Conservation (phyloP, 106 monocot genomes). For the Triglochin maritima region DNA sequence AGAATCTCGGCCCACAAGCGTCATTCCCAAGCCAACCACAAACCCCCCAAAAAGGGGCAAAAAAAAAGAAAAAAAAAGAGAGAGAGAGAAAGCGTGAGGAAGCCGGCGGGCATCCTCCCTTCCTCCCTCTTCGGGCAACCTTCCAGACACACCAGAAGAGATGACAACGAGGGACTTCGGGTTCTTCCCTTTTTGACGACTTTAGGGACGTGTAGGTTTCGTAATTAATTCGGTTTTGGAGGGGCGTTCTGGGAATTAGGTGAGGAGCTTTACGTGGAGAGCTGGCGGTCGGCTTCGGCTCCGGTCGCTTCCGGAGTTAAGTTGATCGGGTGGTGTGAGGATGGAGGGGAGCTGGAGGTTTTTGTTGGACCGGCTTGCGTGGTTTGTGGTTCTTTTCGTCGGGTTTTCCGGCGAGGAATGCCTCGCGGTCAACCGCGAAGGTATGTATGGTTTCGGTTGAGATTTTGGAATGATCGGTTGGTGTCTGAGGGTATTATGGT, state of each 20-base stretch:
- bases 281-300: not conserved
- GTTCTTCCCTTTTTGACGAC: not conserved
- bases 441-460: slow-evolving; percentile 11
- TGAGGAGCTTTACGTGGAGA: not conserved
- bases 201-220: not conserved
- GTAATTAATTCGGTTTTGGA: too few relatives aligned
- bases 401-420: slow-evolving; percentile 28
- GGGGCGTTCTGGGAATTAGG: too few relatives aligned
- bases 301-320: not conserved
- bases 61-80: not conserved
- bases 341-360: not conserved
- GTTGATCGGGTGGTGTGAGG: not conserved
- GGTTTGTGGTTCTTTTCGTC: slow-evolving; percentile 16
- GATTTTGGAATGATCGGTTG: not conserved
- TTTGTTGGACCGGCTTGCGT: slow-evolving; percentile 1
- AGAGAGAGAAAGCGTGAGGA: not conserved
- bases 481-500: not conserved
- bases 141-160: too few relatives aligned
- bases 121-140: not conserved
- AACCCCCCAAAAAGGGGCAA: too few relatives aligned
- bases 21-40: too few relatives aligned
- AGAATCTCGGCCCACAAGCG: too few relatives aligned
- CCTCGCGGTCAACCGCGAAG: slow-evolving; percentile 50
- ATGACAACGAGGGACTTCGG: too few relatives aligned
- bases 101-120: not conserved